Percentiles rank a stretch among this genome's conserved stretches.
Conservation (phyloP, 192 early-diverging fungal genomes). For the Coemansia sp. region DNA sequence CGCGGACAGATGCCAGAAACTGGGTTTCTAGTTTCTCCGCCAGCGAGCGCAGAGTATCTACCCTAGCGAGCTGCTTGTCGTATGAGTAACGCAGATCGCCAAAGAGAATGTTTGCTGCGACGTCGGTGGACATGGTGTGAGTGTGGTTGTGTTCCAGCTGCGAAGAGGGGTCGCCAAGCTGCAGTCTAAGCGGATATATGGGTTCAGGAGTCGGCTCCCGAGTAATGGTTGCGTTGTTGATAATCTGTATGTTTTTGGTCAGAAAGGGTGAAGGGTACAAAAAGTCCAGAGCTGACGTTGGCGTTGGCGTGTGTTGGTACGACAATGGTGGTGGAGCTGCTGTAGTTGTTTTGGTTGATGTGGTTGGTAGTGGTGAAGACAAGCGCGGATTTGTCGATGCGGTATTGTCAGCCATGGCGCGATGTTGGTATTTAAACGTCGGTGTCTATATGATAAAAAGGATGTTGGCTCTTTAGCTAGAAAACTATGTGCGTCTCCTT, state of each 20-base stretch:
- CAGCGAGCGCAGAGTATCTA: conserved; percentile 25
- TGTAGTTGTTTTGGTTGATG: neutral
- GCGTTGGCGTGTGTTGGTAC: neutral
- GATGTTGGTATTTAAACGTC: neutral
- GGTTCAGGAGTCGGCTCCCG: conserved; percentile 11
- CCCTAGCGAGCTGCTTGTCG: conserved; percentile 32
- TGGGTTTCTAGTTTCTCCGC: conserved; percentile 25
- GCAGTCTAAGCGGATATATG: conserved; percentile 13
- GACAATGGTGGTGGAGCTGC: neutral
- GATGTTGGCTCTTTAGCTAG: no score
- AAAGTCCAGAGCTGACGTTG: neutral
- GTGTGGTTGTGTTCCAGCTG: neutral
- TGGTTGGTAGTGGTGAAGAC: neutral
- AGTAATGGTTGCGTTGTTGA: conserved; percentile 3
- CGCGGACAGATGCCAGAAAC: conserved; percentile 44
- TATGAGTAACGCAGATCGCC: conserved; percentile 44
- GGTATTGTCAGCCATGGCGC: conserved; percentile 7
- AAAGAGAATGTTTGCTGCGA: conserved; percentile 46
- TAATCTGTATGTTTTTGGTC: conserved; percentile 3
- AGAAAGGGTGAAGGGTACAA: neutral
- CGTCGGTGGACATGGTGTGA: conserved; percentile 43
- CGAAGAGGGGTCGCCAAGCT: conserved; percentile 9
- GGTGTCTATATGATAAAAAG: no score
- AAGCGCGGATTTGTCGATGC: neutral
- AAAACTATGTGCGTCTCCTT: neutral